Evolutionary conservation across 768 basidiomycete species (phyloP), one percentile per base, ranked within the genome.

Genomic region (Rhodotorula toruloides): DNA sequence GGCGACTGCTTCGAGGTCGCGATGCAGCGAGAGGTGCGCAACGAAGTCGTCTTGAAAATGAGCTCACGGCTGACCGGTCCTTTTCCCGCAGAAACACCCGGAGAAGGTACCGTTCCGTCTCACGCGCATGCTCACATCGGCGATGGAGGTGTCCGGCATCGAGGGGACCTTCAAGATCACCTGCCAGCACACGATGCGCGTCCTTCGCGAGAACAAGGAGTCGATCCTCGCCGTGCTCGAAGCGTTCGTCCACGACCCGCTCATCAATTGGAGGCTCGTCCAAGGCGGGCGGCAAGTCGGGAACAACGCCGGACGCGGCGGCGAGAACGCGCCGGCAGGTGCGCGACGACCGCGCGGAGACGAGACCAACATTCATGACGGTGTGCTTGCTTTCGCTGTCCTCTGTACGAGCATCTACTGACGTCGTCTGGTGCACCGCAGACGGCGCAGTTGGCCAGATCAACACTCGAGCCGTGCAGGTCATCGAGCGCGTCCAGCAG

Each of bases 81-180:
- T 19, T 27, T 19, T 2, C 31, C 9, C 14, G 34, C 54, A 71
- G 78, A 99, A 99, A 79, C 98, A 93, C 82, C 96, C 96, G 0
- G 96, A 99, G 79, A 93, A 88, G 77, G 91, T 99, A 58, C 96
- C 96, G 0, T 99, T 99, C 86, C 85, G 96, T 44, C 82, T 99
- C 68, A 99, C 96, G 16, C 83, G 96, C 72, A 99, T 99, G 96
- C 83, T 99, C 58, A 94, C 91, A 17, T 90, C 96, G 76, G 96
- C 96, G 19, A 99, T 99, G 96, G 96, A 99, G 84, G 91, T 94
- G 72, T 94, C 92, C 78, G 94, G 96, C 31, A 96, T 99, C 67
- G 91, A 97, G 75, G 96, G 96, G 43, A 96, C 90, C 76, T 99
- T 92, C 84, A 84, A 89, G 74, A 87, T 87, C 69, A 92, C 90